These are phyloP conservation scores for Neurospora sp. DNA, from an alignment of 495 filamentous ascomycete genomes.

Conservation along the genomic window DNA sequence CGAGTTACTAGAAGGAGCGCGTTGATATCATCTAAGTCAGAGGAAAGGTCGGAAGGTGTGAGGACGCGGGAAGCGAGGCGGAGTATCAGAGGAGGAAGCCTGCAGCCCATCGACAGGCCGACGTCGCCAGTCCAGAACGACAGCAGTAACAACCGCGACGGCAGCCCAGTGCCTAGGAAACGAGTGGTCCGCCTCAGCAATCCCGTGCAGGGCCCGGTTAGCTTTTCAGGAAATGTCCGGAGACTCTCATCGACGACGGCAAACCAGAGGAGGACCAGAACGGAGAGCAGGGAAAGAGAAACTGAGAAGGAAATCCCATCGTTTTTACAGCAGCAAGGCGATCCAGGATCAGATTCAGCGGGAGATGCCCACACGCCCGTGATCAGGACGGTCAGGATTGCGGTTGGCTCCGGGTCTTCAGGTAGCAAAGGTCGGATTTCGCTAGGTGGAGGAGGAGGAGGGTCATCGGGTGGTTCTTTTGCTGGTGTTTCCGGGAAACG, in stretches of 20 bases:
- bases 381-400: slow-evolving; percentile 55
- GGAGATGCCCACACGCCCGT: slow-evolving; percentile 60
- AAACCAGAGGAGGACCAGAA: slow-evolving; percentile 8
- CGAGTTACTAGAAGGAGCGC: slow-evolving; percentile 40
- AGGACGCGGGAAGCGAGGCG: slow-evolving; percentile 22
- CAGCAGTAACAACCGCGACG: slow-evolving; percentile 20
- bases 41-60: slow-evolving; percentile 3
- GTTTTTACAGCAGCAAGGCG: neutral
- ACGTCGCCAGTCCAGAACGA: slow-evolving; percentile 20
- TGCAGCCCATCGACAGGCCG: slow-evolving; percentile 25
- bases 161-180: slow-evolving; percentile 31
- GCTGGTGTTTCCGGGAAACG: slow-evolving; percentile 27
- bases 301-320: slow-evolving; percentile 17
- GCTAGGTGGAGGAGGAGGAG: neutral
- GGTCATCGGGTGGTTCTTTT: slow-evolving; percentile 28
- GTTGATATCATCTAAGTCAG: slow-evolving; percentile 18
- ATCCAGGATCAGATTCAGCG: slow-evolving; percentile 13
- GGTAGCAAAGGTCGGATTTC: slow-evolving; percentile 15
- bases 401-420: slow-evolving; percentile 28
- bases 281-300: slow-evolving; percentile 25
- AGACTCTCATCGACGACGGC: neutral
- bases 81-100: slow-evolving; percentile 28
- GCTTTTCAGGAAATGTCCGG: neutral
- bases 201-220: slow-evolving; percentile 9
- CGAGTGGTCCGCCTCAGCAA: slow-evolving; percentile 51